Conservation (phyloP, 345 rosid species). For the Syzygium aqueum region DNA sequence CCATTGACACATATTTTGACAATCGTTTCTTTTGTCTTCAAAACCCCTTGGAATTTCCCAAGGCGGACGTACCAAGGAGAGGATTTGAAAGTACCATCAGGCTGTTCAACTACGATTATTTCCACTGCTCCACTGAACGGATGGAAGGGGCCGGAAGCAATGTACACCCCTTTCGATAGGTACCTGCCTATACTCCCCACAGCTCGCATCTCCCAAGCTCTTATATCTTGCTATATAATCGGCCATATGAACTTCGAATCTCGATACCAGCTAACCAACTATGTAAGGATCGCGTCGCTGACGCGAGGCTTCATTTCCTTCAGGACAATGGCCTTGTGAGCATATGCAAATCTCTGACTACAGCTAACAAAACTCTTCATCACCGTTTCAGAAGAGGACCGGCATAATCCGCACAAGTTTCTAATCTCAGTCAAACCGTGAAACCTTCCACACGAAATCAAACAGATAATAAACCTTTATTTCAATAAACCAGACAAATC, state of each 20-base stretch:
- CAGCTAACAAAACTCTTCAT: not conserved
- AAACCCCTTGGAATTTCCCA: constrained; percentile 96
- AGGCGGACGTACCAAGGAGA: constrained; percentile 95
- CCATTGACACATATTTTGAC: constrained; percentile 66
- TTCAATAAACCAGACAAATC: not conserved
- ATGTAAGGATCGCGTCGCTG: not conserved
- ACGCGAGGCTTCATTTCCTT: not conserved
- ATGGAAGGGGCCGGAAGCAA: constrained; percentile 77
- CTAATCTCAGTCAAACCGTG: not conserved
- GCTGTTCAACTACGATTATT: constrained; percentile 88
- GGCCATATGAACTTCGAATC: not conserved
- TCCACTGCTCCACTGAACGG: constrained; percentile 98
- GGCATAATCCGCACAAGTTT: not conserved
- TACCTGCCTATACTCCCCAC: constrained; percentile 84
- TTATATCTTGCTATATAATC: not conserved
- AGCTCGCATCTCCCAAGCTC: constrained; percentile 44
- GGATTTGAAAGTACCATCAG: constrained; percentile 86
- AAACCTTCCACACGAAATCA: not conserved
- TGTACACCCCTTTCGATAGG: constrained; percentile 67
- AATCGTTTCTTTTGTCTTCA: constrained; percentile 54
- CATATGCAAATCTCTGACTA: not conserved
- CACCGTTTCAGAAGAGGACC: not conserved
- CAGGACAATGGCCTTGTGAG: not conserved
- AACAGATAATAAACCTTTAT: not conserved
- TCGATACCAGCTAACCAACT: not conserved